These are phyloP conservation scores for Monosporozyma siamensis DNA, from an alignment of 805 yeast species.

Conservation along the genomic window DNA sequence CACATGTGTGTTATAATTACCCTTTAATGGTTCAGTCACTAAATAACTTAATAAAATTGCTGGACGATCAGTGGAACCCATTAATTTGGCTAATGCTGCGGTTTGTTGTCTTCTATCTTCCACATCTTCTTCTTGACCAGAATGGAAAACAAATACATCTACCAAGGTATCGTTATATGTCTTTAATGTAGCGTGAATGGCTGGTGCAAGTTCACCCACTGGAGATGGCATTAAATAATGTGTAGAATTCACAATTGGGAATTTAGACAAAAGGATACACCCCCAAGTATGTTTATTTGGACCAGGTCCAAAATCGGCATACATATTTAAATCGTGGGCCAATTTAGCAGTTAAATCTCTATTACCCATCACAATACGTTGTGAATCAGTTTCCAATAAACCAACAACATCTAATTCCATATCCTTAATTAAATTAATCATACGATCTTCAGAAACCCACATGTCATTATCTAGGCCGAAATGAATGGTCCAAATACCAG, in stretches of 20 bases:
- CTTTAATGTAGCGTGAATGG: slow-evolving; percentile 90
- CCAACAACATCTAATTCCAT: slow-evolving; percentile 90
- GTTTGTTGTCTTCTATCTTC: slow-evolving; percentile 89
- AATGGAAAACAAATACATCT: slow-evolving; percentile 93
- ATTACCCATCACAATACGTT: slow-evolving; percentile 88
- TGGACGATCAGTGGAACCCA: slow-evolving; percentile 81
- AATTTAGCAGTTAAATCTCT: slow-evolving; percentile 85
- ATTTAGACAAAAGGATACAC: slow-evolving; percentile 80
- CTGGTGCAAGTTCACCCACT: slow-evolving; percentile 96
- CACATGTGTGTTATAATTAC: slow-evolving; percentile 88
- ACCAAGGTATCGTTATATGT: slow-evolving; percentile 70
- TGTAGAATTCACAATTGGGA: slow-evolving; percentile 83
- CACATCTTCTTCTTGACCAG: slow-evolving; percentile 95
- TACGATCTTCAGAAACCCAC: slow-evolving; percentile 93
- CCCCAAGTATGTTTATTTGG: slow-evolving; percentile 99
- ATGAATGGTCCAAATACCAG: slow-evolving; percentile 98
- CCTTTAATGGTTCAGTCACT: slow-evolving; percentile 79
- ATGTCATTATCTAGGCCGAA: slow-evolving; percentile 94
- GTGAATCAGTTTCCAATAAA: slow-evolving; percentile 85
- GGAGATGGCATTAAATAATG: slow-evolving; percentile 94
- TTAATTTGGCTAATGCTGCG: slow-evolving; percentile 60
- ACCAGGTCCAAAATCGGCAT: slow-evolving; percentile 95
- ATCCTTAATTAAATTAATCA: slow-evolving; percentile 74
- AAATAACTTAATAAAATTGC: slow-evolving; percentile 78
- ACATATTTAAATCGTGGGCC: slow-evolving; percentile 90